These are phyloP conservation scores for Sindora glabra DNA, from an alignment of 306 rosid species.

Conservation along the genomic window DNA sequence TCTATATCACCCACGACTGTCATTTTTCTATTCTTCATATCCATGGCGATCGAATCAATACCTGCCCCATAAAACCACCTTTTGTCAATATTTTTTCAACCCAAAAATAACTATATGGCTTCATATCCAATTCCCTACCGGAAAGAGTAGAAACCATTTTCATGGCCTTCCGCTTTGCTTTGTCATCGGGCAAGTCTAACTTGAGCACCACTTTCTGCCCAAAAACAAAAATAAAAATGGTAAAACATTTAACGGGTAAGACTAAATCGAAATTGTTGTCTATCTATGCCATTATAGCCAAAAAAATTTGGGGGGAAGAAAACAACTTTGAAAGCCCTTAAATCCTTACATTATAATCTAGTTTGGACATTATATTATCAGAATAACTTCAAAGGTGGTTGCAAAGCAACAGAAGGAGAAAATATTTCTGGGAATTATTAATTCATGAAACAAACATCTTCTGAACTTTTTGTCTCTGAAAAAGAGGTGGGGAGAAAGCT, in stretches of 20 bases:
- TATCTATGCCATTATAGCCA: background rate
- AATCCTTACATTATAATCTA: too few species aligned
- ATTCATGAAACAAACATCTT: background rate
- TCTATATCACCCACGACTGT: constrained; percentile 63
- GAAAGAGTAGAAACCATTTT: constrained; percentile 46
- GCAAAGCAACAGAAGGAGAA: background rate
- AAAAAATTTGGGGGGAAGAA: too few species aligned
- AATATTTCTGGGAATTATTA: background rate
- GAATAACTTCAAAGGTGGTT: too few species aligned
- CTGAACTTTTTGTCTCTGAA: background rate
- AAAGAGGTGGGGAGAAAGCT: background rate
- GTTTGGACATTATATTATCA: too few species aligned
- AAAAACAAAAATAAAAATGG: background rate
- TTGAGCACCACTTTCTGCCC: constrained; percentile 79
- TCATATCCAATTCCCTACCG: constrained; percentile 29
- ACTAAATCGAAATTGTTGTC: background rate
- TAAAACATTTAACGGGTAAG: background rate
- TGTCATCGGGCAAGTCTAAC: constrained; percentile 62
- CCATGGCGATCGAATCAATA: constrained; percentile 69
- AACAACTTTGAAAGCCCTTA: too few species aligned
- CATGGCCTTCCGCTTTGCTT: constrained; percentile 68
- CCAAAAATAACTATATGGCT: background rate
- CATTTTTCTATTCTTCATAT: constrained; percentile 78
- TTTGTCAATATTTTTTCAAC: background rate
- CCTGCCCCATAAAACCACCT: constrained; percentile 34